Conservation (phyloP, 2,329 filamentous ascomycete species). For the Epichloe hybrida region DNA sequence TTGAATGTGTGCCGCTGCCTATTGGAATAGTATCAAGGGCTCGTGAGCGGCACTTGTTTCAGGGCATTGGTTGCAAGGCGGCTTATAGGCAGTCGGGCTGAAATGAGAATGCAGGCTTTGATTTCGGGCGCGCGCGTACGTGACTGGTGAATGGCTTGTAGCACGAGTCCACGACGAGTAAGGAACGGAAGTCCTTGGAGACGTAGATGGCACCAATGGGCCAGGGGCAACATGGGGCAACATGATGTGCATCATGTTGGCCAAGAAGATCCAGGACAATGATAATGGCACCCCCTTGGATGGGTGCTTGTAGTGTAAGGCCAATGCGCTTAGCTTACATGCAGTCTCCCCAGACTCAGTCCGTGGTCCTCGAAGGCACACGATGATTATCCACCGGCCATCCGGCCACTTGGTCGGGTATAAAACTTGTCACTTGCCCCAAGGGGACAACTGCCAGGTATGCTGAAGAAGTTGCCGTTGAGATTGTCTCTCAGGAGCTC, state of each 20-base stretch:
- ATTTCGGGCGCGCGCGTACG: constrained; percentile 2
- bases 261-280: background rate
- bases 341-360: background rate
- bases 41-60: background rate
- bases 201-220: background rate
- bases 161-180: background rate
- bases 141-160: constrained; percentile 3
- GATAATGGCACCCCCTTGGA: constrained; percentile 5
- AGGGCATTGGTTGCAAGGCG: background rate
- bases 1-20: background rate
- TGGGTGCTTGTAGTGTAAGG: background rate
- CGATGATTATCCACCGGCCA: background rate
- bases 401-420: constrained; percentile 2
- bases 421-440: background rate
- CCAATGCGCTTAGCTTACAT: constrained; percentile 5
- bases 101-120: constrained; percentile 5
- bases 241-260: background rate
- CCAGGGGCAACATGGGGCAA: background rate
- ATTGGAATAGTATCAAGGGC: background rate
- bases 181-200: background rate
- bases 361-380: background rate
- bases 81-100: constrained; percentile 3
- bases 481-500: too few species aligned
- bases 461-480: too few species aligned
- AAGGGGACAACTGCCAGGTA: background rate